phyloP scores from a whole-genome alignment of 768 basidiomycete species.

The Collybia sp. region DNA sequence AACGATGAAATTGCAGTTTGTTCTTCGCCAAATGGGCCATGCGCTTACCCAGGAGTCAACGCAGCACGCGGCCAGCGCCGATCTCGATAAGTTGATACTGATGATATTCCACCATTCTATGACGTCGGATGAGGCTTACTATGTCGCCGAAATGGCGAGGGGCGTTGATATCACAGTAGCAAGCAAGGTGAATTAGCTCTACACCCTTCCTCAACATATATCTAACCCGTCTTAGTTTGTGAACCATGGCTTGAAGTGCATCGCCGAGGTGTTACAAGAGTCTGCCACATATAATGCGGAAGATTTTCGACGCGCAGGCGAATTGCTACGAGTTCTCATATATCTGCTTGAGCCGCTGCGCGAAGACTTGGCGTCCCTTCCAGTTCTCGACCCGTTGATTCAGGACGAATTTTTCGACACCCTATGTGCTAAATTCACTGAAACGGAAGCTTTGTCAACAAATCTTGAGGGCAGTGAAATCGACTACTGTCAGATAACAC shows the following conservation, averaged over 20 bases:
- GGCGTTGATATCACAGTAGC: constrained; percentile 65
- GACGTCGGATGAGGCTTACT: constrained; percentile 75
- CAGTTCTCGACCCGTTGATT: constrained; percentile 44
- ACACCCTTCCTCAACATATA: neutral
- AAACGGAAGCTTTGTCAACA: constrained; percentile 30
- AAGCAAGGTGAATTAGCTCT: constrained; percentile 46
- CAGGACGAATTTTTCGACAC: constrained; percentile 56
- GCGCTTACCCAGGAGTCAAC: constrained; percentile 56
- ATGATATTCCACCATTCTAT: constrained; percentile 71
- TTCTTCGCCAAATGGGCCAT: constrained; percentile 68
- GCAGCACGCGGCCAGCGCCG: constrained; percentile 50
- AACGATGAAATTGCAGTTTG: constrained; percentile 73
- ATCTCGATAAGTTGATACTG: constrained; percentile 61
- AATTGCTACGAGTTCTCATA: constrained; percentile 65
- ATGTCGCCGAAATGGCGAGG: constrained; percentile 77
- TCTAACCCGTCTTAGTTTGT: constrained; percentile 47
- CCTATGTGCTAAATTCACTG: constrained; percentile 41
- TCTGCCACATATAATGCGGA: constrained; percentile 18
- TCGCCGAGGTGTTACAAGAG: constrained; percentile 48
- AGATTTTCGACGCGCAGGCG: constrained; percentile 49
- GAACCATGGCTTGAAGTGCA: constrained; percentile 66
- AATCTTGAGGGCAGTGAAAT: constrained; percentile 11
- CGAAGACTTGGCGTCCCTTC: constrained; percentile 33
- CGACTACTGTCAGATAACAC: constrained; percentile 21
- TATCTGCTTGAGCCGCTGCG: constrained; percentile 66